These are phyloP conservation scores for Saturnispora besseyi DNA, from an alignment of 805 yeast genomes.

Conservation along the genomic window DNA sequence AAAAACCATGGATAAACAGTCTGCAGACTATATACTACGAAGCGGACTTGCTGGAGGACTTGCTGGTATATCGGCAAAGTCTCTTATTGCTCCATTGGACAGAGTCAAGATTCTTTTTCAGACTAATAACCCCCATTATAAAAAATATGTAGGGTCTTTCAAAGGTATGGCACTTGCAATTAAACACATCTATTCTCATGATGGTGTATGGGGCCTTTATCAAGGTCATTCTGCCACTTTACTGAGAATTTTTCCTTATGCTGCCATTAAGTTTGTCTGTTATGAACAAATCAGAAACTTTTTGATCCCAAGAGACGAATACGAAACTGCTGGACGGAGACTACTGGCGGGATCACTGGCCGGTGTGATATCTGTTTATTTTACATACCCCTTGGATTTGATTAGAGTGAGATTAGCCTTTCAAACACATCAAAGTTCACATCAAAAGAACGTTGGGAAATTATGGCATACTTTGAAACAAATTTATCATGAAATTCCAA, in stretches of 20 bases:
- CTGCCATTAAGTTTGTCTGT: slow-evolving; percentile 92
- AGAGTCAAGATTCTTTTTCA: slow-evolving; percentile 92
- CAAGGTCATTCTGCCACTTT: slow-evolving; percentile 96
- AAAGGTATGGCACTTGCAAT: slow-evolving; percentile 71
- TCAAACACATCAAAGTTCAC: slow-evolving; percentile 44
- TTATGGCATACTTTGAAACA: slow-evolving; percentile 23
- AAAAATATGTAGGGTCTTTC: slow-evolving; percentile 70
- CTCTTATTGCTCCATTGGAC: slow-evolving; percentile 90
- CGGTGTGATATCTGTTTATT: slow-evolving; percentile 77
- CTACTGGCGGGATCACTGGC: slow-evolving; percentile 84
- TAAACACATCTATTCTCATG: slow-evolving; percentile 49
- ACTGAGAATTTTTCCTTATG: slow-evolving; percentile 88
- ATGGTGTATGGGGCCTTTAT: slow-evolving; percentile 74
- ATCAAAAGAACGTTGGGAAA: slow-evolving; percentile 25
- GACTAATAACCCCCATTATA: slow-evolving; percentile 85
- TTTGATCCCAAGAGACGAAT: slow-evolving; percentile 62
- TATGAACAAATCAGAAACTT: slow-evolving; percentile 84
- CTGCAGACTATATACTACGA: slow-evolving; percentile 67
- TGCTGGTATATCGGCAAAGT: slow-evolving; percentile 95
- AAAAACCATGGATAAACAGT: slow-evolving; percentile 49
- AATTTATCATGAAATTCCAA: slow-evolving; percentile 29
- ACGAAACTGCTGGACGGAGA: slow-evolving; percentile 76
- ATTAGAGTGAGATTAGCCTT: slow-evolving; percentile 88
- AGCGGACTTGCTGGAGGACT: slow-evolving; percentile 92
- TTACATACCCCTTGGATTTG: slow-evolving; percentile 88